Evolutionary conservation across 306 rosid genomes (phyloP).

Genomic region (Mimosa pudica): DNA sequence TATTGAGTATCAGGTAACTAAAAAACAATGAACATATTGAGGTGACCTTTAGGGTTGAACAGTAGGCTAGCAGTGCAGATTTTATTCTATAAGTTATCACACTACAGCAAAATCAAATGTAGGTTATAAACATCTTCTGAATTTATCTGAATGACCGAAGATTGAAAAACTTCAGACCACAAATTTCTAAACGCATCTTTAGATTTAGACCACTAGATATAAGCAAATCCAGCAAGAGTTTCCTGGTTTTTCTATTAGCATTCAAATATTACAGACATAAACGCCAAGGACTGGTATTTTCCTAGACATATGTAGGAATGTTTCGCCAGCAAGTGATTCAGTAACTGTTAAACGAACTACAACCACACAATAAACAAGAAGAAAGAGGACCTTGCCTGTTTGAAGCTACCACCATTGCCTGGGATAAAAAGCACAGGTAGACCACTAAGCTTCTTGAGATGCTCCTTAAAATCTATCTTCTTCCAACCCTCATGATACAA

Average conservation of each 20-base stretch:
- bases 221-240: not conserved
- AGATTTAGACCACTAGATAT: slow-evolving; percentile 27
- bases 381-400: slow-evolving; percentile 82
- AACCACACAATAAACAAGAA: slow-evolving; percentile 27
- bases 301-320: not conserved
- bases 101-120: slow-evolving; percentile 21
- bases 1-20: slow-evolving; percentile 12
- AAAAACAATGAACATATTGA: slow-evolving; percentile 25
- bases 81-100: slow-evolving; percentile 25
- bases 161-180: not conserved
- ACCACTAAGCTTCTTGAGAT: slow-evolving; percentile 79
- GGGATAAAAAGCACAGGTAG: slow-evolving; percentile 94
- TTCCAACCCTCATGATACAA: slow-evolving; percentile 99
- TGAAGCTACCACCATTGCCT: slow-evolving; percentile 99
- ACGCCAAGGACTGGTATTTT: slow-evolving; percentile 3
- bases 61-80: slow-evolving; percentile 24
- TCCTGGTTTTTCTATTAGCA: slow-evolving; percentile 21
- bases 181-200: slow-evolving; percentile 2
- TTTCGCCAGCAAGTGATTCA: slow-evolving; percentile 9
- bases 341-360: slow-evolving; percentile 7
- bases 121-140: not conserved
- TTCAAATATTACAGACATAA: slow-evolving; percentile 5
- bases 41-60: slow-evolving; percentile 25
- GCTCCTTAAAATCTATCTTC: slow-evolving; percentile 81
- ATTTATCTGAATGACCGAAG: not conserved